phyloP scores from a whole-genome alignment of 2,329 filamentous ascomycete species.

The Colletotrichum salicis region DNA sequence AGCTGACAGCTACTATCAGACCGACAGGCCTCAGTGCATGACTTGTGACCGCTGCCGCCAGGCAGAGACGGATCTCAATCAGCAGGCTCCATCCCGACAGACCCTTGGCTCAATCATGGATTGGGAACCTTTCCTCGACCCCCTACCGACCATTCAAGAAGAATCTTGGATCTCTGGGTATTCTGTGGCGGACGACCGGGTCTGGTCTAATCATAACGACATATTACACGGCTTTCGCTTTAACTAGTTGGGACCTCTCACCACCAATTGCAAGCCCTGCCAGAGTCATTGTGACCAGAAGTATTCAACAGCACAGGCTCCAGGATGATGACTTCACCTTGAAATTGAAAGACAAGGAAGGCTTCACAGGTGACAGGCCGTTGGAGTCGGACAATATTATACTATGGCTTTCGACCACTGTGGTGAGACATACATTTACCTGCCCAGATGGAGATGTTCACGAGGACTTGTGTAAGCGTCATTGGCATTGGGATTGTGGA shows the following conservation, averaged over 20 bases:
- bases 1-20: neutral
- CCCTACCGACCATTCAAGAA: neutral
- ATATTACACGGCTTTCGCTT: neutral
- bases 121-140: neutral
- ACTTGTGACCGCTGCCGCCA: neutral
- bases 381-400: neutral
- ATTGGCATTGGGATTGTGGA: neutral
- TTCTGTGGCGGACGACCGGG: neutral
- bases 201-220: neutral
- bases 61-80: neutral
- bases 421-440: neutral
- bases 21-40: neutral
- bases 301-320: too few species aligned
- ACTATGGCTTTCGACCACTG: neutral
- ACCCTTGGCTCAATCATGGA: neutral
- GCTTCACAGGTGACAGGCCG: neutral
- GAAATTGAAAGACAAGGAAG: neutral
- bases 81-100: neutral
- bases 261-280: neutral
- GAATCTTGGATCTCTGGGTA: too few species aligned
- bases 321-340: neutral
- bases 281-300: too few species aligned
- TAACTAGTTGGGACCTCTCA: conserved; percentile 1
- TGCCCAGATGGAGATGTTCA: neutral
- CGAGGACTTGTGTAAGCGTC: neutral